Evolutionary conservation across 805 yeast species (phyloP).

Genomic region (Huiozyma naganishii): DNA sequence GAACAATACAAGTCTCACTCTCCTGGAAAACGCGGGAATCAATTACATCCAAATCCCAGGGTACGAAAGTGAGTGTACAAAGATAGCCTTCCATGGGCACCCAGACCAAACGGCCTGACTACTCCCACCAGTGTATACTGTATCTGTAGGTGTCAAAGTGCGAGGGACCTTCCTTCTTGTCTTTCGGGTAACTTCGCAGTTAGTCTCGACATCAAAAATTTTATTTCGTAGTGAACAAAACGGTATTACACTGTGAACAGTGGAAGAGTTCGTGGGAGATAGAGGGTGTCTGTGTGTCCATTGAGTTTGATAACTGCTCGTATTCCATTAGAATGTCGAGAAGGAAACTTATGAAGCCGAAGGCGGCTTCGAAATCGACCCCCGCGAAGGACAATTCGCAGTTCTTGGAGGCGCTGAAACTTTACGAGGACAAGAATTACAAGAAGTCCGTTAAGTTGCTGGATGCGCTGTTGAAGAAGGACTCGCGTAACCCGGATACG

Average conservation of each 20-base stretch:
- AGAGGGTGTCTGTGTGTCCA: too few relatives aligned
- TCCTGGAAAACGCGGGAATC: slow-evolving; percentile 44
- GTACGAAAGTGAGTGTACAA: slow-evolving; percentile 56
- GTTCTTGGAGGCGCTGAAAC: slow-evolving; percentile 70
- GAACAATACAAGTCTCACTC: slow-evolving; percentile 44
- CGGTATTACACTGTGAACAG: neutral
- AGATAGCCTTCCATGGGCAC: slow-evolving; percentile 59
- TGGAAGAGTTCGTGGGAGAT: too few relatives aligned
- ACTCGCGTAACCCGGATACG: slow-evolving; percentile 66
- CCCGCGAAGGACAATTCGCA: slow-evolving; percentile 54
- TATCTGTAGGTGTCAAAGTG: too few relatives aligned
- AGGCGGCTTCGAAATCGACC: slow-evolving; percentile 11
- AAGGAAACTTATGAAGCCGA: slow-evolving; percentile 13
- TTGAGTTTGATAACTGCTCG: too few relatives aligned
- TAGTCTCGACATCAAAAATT: neutral
- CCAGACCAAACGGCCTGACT: neutral
- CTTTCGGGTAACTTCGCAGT: neutral
- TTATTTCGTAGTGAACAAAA: neutral
- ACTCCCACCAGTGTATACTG: neutral
- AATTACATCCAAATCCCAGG: slow-evolving; percentile 79
- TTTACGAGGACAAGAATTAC: slow-evolving; percentile 79
- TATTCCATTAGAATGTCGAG: slow-evolving; percentile 10
- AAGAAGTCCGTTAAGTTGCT: slow-evolving; percentile 71
- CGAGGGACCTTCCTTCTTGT: too few relatives aligned
- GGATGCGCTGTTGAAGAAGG: slow-evolving; percentile 67